Base-by-base conservation (phyloP, 2,329 filamentous ascomycete genomes). In the Salinomyces thailandicus region DNA sequence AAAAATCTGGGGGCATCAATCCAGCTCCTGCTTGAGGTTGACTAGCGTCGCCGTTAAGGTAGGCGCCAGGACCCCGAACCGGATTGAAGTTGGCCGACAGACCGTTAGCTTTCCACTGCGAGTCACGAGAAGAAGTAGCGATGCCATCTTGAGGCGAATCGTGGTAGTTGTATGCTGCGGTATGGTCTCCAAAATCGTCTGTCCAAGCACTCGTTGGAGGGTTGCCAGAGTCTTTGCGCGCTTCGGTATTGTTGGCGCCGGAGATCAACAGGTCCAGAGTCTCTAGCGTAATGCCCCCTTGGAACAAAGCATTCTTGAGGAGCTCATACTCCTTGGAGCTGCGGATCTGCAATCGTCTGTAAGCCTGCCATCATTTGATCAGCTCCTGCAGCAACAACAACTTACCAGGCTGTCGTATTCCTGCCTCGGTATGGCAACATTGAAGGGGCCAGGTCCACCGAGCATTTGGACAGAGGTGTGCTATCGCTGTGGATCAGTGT, bases 361-460 rank as follows among this genome's bases (percentile, higher is more conserved):
- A n/a, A n/a, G n/a, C n/a, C n/a, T n/a, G n/a, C n/a, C n/a, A n/a
- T n/a, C n/a, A n/a, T n/a, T n/a, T n/a, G n/a, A n/a, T n/a, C n/a
- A n/a, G n/a, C n/a, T n/a, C n/a, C n/a, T n/a, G n/a, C n/a, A n/a
- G n/a, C n/a, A n/a, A n/a, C n/a, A n/a, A n/a, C n/a, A n/a, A n/a
- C 68, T 57, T 47, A 77, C 65, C 42, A 85, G 64, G 33, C 57
- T 58, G 33, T 78, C 69, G 58, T 85, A 75, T 51, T 85, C 77
- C 33, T 60, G 55, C 50, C 68, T 75, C 24, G 71, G 62, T 37
- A 85, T 71, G 38, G 66, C 71, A 31, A 81, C 63, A 31, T 46
- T 45, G 32, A 41, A 38, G 8, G 48, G 38, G 37, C 53, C 48
- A 11, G 40, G 36, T 6, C 40, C 41, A 8, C 38, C 45, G n/a